phyloP scores from a whole-genome alignment of 2,329 filamentous ascomycete species.

The Paecilomyces dactylethromorphus region DNA sequence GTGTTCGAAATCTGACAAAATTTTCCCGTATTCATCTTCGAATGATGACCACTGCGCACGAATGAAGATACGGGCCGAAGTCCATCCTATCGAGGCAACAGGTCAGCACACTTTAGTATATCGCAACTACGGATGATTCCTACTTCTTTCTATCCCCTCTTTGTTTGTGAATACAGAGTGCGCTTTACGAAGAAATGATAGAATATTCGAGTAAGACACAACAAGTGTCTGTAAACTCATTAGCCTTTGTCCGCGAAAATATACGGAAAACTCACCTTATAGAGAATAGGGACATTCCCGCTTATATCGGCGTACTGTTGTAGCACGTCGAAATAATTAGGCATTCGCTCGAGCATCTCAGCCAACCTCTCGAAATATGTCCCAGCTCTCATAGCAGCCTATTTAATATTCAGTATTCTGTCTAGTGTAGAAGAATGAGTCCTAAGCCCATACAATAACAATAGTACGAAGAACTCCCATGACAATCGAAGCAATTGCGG shows the following conservation, averaged over 20 bases:
- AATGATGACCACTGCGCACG: slow-evolving; percentile 7
- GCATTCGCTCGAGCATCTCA: slow-evolving; percentile 6
- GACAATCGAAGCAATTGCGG: slow-evolving; percentile 5
- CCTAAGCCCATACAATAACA: slow-evolving; percentile 3
- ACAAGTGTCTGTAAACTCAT: slow-evolving; percentile 4
- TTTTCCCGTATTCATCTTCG: slow-evolving; percentile 6
- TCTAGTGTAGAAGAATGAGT: not conserved
- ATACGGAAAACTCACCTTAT: not conserved
- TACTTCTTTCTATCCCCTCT: not conserved
- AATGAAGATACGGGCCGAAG: not conserved
- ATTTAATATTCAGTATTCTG: not conserved
- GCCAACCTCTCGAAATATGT: slow-evolving; percentile 8
- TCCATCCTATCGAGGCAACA: not conserved
- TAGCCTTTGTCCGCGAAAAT: not conserved
- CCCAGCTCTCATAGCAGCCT: slow-evolving; percentile 5
- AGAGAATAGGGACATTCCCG: not conserved
- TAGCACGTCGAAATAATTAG: slow-evolving; percentile 1
- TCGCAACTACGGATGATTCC: not conserved
- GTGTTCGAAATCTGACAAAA: slow-evolving; percentile 3
- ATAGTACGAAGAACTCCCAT: slow-evolving; percentile 4
- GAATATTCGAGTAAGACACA: slow-evolving; percentile 3
- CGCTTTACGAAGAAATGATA: not conserved
- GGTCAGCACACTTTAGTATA: not conserved
- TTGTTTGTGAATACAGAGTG: slow-evolving; percentile 1
- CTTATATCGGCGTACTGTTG: slow-evolving; percentile 1